Base-by-base conservation (phyloP, 306 rosid species). In the Acacia crassicarpa region DNA sequence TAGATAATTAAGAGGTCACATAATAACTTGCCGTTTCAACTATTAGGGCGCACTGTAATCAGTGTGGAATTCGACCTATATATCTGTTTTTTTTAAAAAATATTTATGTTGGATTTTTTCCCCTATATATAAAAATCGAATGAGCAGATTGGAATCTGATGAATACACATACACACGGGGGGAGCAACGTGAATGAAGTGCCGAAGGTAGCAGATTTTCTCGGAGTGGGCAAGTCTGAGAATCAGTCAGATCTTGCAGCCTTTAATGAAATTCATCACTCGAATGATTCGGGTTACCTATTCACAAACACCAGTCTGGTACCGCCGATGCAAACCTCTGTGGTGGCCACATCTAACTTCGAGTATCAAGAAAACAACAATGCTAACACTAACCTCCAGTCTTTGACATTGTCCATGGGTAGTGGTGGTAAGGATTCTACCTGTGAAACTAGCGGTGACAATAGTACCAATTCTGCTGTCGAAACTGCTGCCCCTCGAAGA, bases 171-270 rank as follows among this genome's bases (percentile, higher is more conserved):
- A 38, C 40, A 38, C 41, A 38, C 41, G 41, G 41, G 41, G 85
- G 88, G 19, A 82, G 81, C 81, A 81, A 79, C 41, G 71, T 66
- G 17, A 66, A 66, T 17, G 97, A 93, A 33, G 92, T 88, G 71
- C 99, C 99, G 9, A 91, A 92, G 81, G 97, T 96, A 23, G 99
- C 99, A n/a, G 98, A 96, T 85, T 96, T 96, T 85, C 96, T 96
- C 10, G 99, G 99, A 14, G 98, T 92, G 81, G 82, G 90, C 78
- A 92, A 93, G 84, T 87, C 94, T 38, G 98, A 92, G 33, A 91
- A 90, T 74, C 92, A 93, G 59, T 79, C 97, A 75, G 98, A 91
- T 86, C 94, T 94, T 69, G 91, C 86, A 53, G 85, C 89, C 13
- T 84, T 79, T 59, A 87, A 90, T 25, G 92, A 91, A 78, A 85